Percentiles rank a stretch among this genome's conserved stretches.
Conservation (phyloP, 2,329 filamentous ascomycete species). For the Trichoderma aggressivum region DNA sequence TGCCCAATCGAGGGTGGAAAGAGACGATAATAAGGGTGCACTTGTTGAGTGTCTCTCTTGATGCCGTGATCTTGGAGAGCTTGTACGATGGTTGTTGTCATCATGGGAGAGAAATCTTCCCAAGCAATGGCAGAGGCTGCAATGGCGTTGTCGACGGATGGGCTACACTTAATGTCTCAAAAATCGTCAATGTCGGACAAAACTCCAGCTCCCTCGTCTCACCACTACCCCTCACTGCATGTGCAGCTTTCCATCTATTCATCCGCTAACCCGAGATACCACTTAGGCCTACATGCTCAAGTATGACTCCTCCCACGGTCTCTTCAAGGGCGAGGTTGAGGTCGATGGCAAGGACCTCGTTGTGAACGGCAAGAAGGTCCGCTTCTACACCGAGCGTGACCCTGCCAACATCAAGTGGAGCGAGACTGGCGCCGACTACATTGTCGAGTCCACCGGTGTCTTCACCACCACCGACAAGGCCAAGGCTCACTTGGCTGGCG, state of each 20-base stretch:
- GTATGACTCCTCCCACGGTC: conserved; percentile 96
- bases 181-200: neutral
- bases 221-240: neutral
- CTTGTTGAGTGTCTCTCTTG: neutral
- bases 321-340: conserved; percentile 89
- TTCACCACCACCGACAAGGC: conserved; percentile 99
- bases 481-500: conserved; percentile 87
- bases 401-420: conserved; percentile 86
- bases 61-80: neutral
- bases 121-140: neutral
- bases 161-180: neutral
- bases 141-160: neutral
- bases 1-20: neutral
- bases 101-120: neutral
- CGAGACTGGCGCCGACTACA: conserved; percentile 83
- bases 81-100: neutral
- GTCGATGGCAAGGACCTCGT: conserved; percentile 67
- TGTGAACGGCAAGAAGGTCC: conserved; percentile 92
- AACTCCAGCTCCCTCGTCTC: neutral
- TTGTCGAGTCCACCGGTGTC: conserved; percentile 97
- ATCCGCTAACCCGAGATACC: conserved; percentile 3
- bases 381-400: conserved; percentile 92
- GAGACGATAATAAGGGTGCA: neutral
- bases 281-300: conserved; percentile 98
- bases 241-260: neutral